These are phyloP conservation scores for Lonicera japonica DNA, from an alignment of 129 eudicot species.

Conservation along the genomic window DNA sequence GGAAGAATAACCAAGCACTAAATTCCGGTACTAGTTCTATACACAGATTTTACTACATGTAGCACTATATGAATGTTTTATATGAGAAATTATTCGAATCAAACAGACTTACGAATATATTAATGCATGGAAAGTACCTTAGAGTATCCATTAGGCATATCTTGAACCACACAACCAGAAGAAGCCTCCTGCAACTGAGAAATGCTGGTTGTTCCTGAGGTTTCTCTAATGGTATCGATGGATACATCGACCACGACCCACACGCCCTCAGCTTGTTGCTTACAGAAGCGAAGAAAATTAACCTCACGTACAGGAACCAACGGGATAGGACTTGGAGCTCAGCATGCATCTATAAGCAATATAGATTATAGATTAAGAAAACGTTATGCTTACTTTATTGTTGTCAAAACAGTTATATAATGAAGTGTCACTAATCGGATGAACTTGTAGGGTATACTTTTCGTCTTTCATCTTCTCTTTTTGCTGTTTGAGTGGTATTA, in stretches of 20 bases:
- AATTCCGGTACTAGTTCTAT: too few species aligned
- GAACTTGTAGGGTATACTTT: too few species aligned
- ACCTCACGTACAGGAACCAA: conserved; percentile 90
- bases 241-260: conserved; percentile 99
- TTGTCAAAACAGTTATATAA: too few species aligned
- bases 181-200: conserved; percentile 77
- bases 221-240: conserved; percentile 55
- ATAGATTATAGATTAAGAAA: too few species aligned
- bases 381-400: too few species aligned
- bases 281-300: conserved; percentile 88
- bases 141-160: conserved; percentile 98
- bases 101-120: too few species aligned
- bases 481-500: too few species aligned
- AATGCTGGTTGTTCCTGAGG: conserved; percentile 42
- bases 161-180: conserved; percentile 94
- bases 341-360: conserved; percentile 90
- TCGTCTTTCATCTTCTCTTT: too few species aligned
- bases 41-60: too few species aligned
- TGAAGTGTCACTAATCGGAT: too few species aligned
- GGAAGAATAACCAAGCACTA: too few species aligned
- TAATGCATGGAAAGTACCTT: conserved; percentile 65
- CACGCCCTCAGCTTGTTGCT: conserved; percentile 93
- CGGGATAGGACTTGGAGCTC: conserved; percentile 95
- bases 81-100: not conserved
- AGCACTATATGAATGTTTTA: too few species aligned